Evolutionary conservation across 805 yeast genomes (phyloP), one percentile per base, ranked within the genome.

Genomic region (Metschnikowia bowlesiae): DNA sequence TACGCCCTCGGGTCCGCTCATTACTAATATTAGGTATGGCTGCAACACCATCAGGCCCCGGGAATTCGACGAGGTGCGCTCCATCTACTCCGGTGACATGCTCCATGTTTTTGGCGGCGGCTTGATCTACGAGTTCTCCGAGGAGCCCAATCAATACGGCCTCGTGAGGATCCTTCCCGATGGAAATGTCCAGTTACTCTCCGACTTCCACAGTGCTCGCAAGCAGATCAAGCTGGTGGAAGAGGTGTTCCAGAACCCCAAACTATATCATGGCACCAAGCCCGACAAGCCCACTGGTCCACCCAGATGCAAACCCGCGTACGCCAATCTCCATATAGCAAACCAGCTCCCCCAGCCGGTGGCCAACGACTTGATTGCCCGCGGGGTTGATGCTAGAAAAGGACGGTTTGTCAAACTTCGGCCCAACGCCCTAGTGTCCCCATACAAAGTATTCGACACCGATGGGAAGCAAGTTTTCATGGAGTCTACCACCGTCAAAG

Each of bases 21-120:
- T 29, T 48, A 56, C 61, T 59, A 57, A 56, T 40, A 44, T 26
- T 37, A 66, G 69, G 48, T 73, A 67, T 69, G 97, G 97, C 6
- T 90, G 97, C 68, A 90, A 90, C 62, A 84, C 81, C 53, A 85
- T 90, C 2, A 67, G 73, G 28, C 97, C 97, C 2, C 78, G 97
- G 53, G 58, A 68, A 5, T 91, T 91, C 67, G 88, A 84, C 39
- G 97, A 91, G 63, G 80, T 89, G 28, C 74, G 73, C 16, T 74
- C 88, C 2, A 71, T 91, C 22, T 89, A 81, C 61, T 84, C 95
- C 0, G 64, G 70, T 8, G 80, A 80, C 39, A 90, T 91, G 97
- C 72, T 82, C 28, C 76, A 76, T 11, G 85, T 83, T 1, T 89
- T 91, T 62, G 80, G 89, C 49, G 97, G 97, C 7, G 97, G 96